These are phyloP conservation scores for Coriolopsis trogii DNA, from an alignment of 1,284 basidiomycete genomes.

Conservation along the genomic window DNA sequence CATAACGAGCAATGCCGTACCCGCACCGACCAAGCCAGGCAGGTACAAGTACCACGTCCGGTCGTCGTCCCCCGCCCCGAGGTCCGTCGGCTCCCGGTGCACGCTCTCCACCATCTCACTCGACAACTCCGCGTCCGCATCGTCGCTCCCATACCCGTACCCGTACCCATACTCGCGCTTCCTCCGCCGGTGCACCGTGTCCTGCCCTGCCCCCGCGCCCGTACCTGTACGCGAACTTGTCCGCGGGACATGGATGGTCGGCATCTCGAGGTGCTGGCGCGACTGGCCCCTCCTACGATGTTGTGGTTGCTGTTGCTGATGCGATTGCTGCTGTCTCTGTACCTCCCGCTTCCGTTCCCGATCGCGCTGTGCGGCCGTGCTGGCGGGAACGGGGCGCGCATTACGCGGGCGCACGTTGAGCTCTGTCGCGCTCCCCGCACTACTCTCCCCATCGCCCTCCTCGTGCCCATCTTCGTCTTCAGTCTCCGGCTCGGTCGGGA, in stretches of 20 bases:
- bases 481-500: conserved; percentile 54
- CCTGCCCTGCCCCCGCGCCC: no score
- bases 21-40: conserved; percentile 75
- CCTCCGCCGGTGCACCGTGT: conserved; percentile 30
- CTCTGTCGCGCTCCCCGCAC: conserved; percentile 13
- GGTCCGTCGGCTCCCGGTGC: conserved; percentile 22
- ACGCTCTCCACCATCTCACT: conserved; percentile 31
- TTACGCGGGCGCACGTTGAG: conserved; percentile 8
- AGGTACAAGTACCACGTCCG: conserved; percentile 77
- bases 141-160: conserved; percentile 7
- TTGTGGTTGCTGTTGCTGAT: no score
- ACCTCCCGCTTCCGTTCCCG: conserved; percentile 3
- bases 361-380: conserved; percentile 5
- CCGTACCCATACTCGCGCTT: conserved; percentile 20
- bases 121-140: conserved; percentile 25
- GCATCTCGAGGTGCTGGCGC: conserved; percentile 29
- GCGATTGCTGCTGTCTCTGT: conserved; percentile 5
- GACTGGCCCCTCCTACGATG: conserved; percentile 11
- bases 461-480: conserved; percentile 51
- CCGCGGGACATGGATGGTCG: conserved; percentile 45
- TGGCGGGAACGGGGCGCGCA: conserved; percentile 1
- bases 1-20: conserved; percentile 75
- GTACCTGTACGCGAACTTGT: no score
- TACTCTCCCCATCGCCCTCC: conserved; percentile 32
- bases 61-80: conserved; percentile 53